Evolutionary conservation across 1,139 yeast species (phyloP).

Genomic region (Blastobotrys apis): DNA sequence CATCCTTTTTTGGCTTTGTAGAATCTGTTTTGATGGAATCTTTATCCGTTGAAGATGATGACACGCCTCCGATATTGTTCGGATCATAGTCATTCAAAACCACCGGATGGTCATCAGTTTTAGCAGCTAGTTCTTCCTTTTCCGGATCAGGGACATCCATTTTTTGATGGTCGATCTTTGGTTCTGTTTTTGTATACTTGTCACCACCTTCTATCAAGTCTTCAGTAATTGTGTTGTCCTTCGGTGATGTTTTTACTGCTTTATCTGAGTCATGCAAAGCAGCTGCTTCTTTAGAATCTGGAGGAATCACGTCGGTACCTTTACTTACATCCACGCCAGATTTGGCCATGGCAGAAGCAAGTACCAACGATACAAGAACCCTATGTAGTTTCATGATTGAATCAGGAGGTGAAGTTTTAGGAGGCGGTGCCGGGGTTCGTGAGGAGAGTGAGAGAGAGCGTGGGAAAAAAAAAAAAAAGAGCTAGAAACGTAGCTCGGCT

Average conservation of each 20-base stretch:
- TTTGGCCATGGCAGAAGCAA: slow-evolving; percentile 1
- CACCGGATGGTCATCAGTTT: slow-evolving; percentile 30
- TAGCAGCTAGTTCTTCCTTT: slow-evolving; percentile 21
- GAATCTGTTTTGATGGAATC: neutral
- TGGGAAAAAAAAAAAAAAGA: neutral
- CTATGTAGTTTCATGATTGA: slow-evolving; percentile 4
- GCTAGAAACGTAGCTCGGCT: too few species aligned
- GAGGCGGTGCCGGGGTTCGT: too few species aligned
- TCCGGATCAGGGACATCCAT: slow-evolving; percentile 29
- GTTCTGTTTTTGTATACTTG: slow-evolving; percentile 33
- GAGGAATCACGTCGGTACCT: slow-evolving; percentile 31
- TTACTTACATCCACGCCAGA: slow-evolving; percentile 24
- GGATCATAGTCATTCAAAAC: slow-evolving; percentile 40
- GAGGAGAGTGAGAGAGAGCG: too few species aligned
- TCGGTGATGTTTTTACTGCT: slow-evolving; percentile 37
- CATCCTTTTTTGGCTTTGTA: slow-evolving; percentile 15
- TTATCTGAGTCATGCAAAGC: slow-evolving; percentile 30
- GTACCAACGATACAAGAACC: slow-evolving; percentile 1
- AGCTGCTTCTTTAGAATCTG: slow-evolving; percentile 33
- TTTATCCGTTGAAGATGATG: neutral
- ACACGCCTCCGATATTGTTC: slow-evolving; percentile 33
- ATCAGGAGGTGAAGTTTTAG: neutral
- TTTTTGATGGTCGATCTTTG: slow-evolving; percentile 28
- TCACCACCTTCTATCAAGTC: slow-evolving; percentile 29
- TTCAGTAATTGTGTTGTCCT: slow-evolving; percentile 32